Evolutionary conservation across 2,329 filamentous ascomycete species (phyloP).

Genomic region (Balansia obtecta): DNA sequence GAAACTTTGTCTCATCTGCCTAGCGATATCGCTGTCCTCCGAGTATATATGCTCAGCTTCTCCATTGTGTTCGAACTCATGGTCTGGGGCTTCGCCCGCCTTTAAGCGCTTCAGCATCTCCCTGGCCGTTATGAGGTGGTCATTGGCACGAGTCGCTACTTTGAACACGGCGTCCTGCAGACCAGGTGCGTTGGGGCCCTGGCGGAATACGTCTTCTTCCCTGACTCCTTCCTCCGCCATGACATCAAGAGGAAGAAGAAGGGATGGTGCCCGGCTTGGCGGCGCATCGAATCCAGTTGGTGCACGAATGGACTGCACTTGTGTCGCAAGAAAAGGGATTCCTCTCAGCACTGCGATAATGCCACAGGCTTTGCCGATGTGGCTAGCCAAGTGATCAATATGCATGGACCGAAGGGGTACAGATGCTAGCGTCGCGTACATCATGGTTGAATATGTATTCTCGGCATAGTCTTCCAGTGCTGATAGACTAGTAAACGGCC

Average conservation of each 20-base stretch:
- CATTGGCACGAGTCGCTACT: slow-evolving; percentile 86
- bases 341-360: slow-evolving; percentile 81
- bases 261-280: slow-evolving; percentile 31
- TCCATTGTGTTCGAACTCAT: slow-evolving; percentile 78
- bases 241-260: slow-evolving; percentile 77
- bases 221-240: slow-evolving; percentile 72
- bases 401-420: slow-evolving; percentile 71
- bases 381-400: slow-evolving; percentile 84
- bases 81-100: slow-evolving; percentile 61
- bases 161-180: slow-evolving; percentile 83
- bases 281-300: slow-evolving; percentile 27
- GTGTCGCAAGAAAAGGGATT: slow-evolving; percentile 74
- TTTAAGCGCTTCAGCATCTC: slow-evolving; percentile 80
- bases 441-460: slow-evolving; percentile 83
- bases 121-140: slow-evolving; percentile 85
- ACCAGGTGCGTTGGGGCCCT: slow-evolving; percentile 65
- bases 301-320: slow-evolving; percentile 36
- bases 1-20: slow-evolving; percentile 50
- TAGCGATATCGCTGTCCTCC: slow-evolving; percentile 23
- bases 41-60: slow-evolving; percentile 55
- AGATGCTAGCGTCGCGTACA: slow-evolving; percentile 76
- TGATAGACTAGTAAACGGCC: slow-evolving; percentile 62
- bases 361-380: slow-evolving; percentile 87
- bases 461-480: slow-evolving; percentile 82
- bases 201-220: slow-evolving; percentile 81